Base-by-base conservation (phyloP, 768 basidiomycete species). In the Tricholoma furcatifolium region DNA sequence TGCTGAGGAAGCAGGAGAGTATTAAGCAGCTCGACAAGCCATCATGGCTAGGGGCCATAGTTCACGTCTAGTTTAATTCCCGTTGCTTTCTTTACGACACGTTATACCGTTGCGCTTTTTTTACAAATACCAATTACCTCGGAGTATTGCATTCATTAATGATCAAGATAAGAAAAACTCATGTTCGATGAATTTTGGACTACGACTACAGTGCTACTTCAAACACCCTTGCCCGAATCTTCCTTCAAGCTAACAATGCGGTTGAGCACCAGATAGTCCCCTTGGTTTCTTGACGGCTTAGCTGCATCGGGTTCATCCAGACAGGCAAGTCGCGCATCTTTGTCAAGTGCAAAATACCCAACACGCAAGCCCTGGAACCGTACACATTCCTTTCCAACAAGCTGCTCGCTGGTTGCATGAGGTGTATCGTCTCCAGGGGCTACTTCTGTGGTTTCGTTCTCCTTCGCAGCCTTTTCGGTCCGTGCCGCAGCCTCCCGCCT, bases 331-430 rank as follows among this genome's bases (percentile, higher is more conserved):
- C 79, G 76, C 34, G 93, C 75, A 62, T 98, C 95, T 68, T 85
- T 88, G 67, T 99, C 97, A 23, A 98, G 74, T 17, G 91, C 82
- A 64, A 99, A 98, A 74, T 98, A 99, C 2, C 88, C 97, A 43
- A 98, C 86, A 9, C 97, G 85, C 64, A 98, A 77, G 7, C 94
- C 97, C 71, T 99, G 97, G 85, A 99, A 98, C 35, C 97, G 81
- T 50, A 98, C 81, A 65, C 88, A 91, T 69, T 98, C 97, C 67
- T 88, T 88, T 23, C 90, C 96, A 41, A 91, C 81, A 36, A 96
- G 76, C 67, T 92, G 90, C 50, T 84, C 87, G 47, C 79, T 83
- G 6, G 85, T 90, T 18, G 87, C 85, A 44, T 81, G 78, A 1
- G 91, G 93, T 23, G 84, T 89, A 50, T 78, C 80, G 32, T 78